phyloP scores from a whole-genome alignment of 129 eudicot species.

The Flaveria bidentis region DNA sequence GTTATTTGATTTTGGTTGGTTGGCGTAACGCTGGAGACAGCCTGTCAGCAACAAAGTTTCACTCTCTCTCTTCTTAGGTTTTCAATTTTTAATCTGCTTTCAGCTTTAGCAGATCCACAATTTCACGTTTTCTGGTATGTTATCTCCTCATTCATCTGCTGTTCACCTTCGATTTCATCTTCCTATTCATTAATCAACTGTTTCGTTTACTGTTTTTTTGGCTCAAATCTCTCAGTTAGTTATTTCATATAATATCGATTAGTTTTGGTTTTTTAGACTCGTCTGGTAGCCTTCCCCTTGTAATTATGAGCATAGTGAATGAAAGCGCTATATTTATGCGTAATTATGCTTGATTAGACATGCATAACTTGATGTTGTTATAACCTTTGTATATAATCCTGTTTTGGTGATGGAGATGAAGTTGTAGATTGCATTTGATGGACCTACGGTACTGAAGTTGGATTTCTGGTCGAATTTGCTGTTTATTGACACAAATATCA shows the following conservation, averaged over 20 bases:
- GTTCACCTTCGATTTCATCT: neutral
- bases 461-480: neutral
- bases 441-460: neutral
- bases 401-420: neutral
- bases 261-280: neutral
- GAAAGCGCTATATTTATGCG: conserved; percentile 4
- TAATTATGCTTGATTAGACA: conserved; percentile 17
- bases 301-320: neutral
- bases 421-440: neutral
- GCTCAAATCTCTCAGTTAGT: neutral
- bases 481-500: neutral
- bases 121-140: conserved; percentile 32
- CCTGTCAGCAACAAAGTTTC: conserved; percentile 81
- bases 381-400: no score
- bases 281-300: neutral
- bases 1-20: conserved; percentile 39
- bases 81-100: conserved; percentile 20
- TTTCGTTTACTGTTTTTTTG: conserved; percentile 1
- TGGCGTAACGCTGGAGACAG: conserved; percentile 90
- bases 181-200: neutral
- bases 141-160: conserved; percentile 4
- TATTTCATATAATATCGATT: neutral
- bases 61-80: conserved; percentile 38
- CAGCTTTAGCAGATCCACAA: conserved; percentile 19
- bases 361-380: neutral